Evolutionary conservation across 2,329 filamentous ascomycete genomes (phyloP), one percentile per base, ranked within the genome.

Genomic region (Periglandula ipomoeae): DNA sequence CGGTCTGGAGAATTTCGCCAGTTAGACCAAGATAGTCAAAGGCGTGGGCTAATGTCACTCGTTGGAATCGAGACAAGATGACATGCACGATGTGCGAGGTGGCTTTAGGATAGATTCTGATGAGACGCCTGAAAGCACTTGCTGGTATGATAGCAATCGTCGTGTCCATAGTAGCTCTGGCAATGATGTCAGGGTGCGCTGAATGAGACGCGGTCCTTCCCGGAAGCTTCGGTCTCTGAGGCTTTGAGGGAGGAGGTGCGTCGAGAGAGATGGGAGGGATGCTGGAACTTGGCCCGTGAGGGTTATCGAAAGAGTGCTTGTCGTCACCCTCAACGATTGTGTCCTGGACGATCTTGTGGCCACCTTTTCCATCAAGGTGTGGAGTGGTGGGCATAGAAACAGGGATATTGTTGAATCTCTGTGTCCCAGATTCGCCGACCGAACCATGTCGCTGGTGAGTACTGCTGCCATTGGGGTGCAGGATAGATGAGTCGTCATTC

Each of bases 81-180:
- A 98, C 91, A 62, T 98, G 93, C 5, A 98, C 89, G 54, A 98
- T 97, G 61, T 98, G 94, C 2, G 93, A 85, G 2, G 93, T 96
- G 9, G 94, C 90, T 69, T 94, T 95, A 9, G 93, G 93, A 58
- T 97, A 98, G 22, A 96, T 84, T 60, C 88, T 82, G 45, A 95
- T 98, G 46, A 98, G 73, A 8, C 94, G 83, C 47, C 89, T 82
- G 59, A 98, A 98, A 3, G 93, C 94, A 62, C 89, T 95, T 1
- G 93, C 93, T 1, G 94, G 94, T 50, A 98, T 98, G 54, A 98
- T 94, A 5, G 93, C 93, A 66, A 98, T 96, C 0, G 94, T 98
- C 0, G 93, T 98, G 62, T 98, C 94, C 22, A 94, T 86, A 15
- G 89, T 94, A 5, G 93, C 93, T 55, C 93, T 80, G n/a, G 91